Conservation (phyloP, 164 flowering plant genomes). For the Magnolia kwangsiensis region DNA sequence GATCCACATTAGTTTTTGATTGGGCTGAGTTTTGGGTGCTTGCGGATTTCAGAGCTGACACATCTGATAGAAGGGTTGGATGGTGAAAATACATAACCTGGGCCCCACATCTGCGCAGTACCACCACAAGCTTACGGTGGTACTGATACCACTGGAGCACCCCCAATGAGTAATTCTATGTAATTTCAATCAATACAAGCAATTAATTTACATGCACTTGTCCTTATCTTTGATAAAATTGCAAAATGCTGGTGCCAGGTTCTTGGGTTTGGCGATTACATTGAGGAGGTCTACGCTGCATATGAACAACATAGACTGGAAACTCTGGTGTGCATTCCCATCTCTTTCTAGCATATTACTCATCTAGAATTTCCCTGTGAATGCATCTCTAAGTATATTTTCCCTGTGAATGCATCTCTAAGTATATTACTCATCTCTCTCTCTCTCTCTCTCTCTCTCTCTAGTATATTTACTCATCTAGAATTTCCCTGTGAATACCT, state of each 20-base stretch:
- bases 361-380: not conserved
- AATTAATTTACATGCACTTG: not conserved
- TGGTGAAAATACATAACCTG: too few relatives aligned
- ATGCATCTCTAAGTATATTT: not conserved
- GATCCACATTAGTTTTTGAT: too few relatives aligned
- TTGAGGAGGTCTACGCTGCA: slow-evolving; percentile 93
- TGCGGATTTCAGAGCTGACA: too few relatives aligned
- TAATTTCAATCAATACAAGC: too few relatives aligned
- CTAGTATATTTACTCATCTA: not conserved
- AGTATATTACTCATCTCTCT: not conserved
- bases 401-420: not conserved
- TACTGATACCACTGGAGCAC: too few relatives aligned
- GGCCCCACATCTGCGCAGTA: too few relatives aligned
- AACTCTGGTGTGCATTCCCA: slow-evolving; percentile 51
- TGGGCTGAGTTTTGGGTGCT: too few relatives aligned
- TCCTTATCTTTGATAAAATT: not conserved
- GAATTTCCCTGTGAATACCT: too few relatives aligned
- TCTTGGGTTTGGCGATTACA: slow-evolving; percentile 94
- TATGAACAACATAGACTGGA: slow-evolving; percentile 94
- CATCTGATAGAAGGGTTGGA: too few relatives aligned
- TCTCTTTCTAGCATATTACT: not conserved
- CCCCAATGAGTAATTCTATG: too few relatives aligned
- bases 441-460: not conserved
- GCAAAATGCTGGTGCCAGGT: slow-evolving; percentile 40
- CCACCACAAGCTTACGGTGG: too few relatives aligned